Evolutionary conservation across 1,284 basidiomycete genomes (phyloP), one percentile per base, ranked within the genome.

Genomic region (Cutaneotrichosporon dermatis): DNA sequence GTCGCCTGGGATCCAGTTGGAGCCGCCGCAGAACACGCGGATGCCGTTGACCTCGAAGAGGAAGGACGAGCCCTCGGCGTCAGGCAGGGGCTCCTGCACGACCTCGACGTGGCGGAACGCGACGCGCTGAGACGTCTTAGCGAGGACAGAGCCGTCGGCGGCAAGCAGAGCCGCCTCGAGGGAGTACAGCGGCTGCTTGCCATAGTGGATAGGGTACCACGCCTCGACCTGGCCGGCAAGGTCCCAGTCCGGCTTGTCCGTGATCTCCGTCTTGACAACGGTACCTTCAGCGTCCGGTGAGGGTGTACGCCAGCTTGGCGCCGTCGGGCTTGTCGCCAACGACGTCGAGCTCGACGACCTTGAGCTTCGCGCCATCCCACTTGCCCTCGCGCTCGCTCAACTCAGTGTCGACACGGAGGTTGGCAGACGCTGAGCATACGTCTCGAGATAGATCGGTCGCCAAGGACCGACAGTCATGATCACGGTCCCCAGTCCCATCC

Each of bases 1-100:
- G 73, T 94, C 90, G 0, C 88, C 88, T 3, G 92, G 92, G 67
- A 95, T 94, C 92, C 92, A 95, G 74, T 94, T 95, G 2, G 88
- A 89, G 82, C 88, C 91, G 62, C 90, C 92, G 69, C 87, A 88
- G 73, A 95, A 96, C n/a, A 94, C 82, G 46, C 88, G 82, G 62
- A 89, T 79, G 53, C 89, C 89, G 75, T 95, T 95, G 69, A 95
- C 82, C 73, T 92, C 87, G 74, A 96, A 96, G 42, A 91, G 76
- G 82, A 94, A 95, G 0, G 87, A 85, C 10, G 85, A 82, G 2
- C 91, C 91, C 9, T 84, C 82, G 67, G 88, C 83, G 41, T 52
- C 54, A 6, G 15, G 41, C 13, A 54, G 16, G 15, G 57, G 46
- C 37, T 90, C 87, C 77, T 94, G 87, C 0, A 94, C 82, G 25